These are phyloP conservation scores for Claviceps fusiformis DNA, from an alignment of 2,329 filamentous ascomycete genomes.

Conservation along the genomic window DNA sequence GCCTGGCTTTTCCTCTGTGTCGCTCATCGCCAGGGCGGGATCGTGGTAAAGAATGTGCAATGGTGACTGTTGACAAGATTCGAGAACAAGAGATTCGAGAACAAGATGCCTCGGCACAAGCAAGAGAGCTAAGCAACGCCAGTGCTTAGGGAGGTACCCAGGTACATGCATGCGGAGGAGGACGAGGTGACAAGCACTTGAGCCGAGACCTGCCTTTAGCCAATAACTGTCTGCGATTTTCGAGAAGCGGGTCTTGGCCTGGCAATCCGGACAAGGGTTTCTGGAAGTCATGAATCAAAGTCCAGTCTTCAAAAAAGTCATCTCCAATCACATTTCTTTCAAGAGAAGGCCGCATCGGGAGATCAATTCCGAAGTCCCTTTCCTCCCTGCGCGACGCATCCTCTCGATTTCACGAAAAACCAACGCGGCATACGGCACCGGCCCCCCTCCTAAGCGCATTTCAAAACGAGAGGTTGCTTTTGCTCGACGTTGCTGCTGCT, in stretches of 20 bases:
- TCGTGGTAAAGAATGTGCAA: too few relatives aligned
- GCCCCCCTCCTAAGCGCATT: too few relatives aligned
- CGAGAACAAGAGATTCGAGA: too few relatives aligned
- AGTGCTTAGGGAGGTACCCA: neutral
- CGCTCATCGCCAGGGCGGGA: conserved; percentile 15
- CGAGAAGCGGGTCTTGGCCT: neutral
- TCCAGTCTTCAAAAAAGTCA: neutral
- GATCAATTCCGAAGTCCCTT: neutral
- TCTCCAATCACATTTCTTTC: neutral
- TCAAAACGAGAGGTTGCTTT: neutral
- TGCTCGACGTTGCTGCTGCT: neutral
- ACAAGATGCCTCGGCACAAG: neutral
- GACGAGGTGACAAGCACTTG: neutral
- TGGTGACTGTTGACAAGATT: neutral
- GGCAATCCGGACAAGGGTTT: neutral
- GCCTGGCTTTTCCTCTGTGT: conserved; percentile 16
- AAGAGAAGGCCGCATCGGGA: neutral
- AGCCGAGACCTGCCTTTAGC: neutral
- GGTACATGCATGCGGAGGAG: neutral
- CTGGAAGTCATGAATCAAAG: neutral
- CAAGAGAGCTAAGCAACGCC: neutral
- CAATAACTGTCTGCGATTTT: neutral
- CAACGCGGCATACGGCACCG: too few relatives aligned
- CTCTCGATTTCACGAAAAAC: neutral
- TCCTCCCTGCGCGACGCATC: neutral